A percentile compares a stretch with the other conserved stretches of the same genome.
Conservation (phyloP, 805 yeast species). For the Monosporozyma siamensis region DNA sequence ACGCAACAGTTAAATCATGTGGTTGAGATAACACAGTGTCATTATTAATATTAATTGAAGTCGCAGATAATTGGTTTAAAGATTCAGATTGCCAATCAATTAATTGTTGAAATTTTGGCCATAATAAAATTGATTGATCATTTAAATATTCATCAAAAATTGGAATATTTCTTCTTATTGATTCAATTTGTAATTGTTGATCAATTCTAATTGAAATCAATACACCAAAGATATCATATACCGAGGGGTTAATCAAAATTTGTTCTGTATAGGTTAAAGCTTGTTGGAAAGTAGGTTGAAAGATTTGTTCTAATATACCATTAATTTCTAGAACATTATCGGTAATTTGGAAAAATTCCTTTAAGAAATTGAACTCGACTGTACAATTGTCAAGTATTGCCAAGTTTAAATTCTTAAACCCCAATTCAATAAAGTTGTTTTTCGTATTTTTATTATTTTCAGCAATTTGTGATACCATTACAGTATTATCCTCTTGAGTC, state of each 20-base stretch:
- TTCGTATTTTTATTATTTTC: slow-evolving; percentile 57
- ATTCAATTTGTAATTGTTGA: slow-evolving; percentile 52
- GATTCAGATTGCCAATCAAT: slow-evolving; percentile 72
- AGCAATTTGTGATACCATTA: slow-evolving; percentile 76
- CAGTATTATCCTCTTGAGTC: slow-evolving; percentile 46
- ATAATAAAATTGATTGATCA: slow-evolving; percentile 53
- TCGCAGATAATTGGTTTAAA: slow-evolving; percentile 42
- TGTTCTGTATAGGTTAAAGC: slow-evolving; percentile 42
- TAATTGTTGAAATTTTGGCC: slow-evolving; percentile 79
- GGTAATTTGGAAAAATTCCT: slow-evolving; percentile 54
- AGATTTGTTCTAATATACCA: slow-evolving; percentile 40
- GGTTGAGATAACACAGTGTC: slow-evolving; percentile 35
- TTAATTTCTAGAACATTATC: slow-evolving; percentile 36
- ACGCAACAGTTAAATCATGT: slow-evolving; percentile 65
- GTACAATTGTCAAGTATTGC: slow-evolving; percentile 69
- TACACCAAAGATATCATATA: slow-evolving; percentile 71
- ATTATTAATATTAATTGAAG: slow-evolving; percentile 13
- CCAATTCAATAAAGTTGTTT: slow-evolving; percentile 61
- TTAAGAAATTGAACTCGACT: slow-evolving; percentile 65
- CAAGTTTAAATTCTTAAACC: slow-evolving; percentile 60
- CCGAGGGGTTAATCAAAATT: slow-evolving; percentile 23
- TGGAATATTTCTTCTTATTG: slow-evolving; percentile 64
- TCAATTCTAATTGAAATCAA: slow-evolving; percentile 64
- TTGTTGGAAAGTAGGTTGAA: slow-evolving; percentile 42
- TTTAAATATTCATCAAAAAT: slow-evolving; percentile 59